A percentile compares a stretch with the other conserved stretches of the same genome.
Evolutionary conservation across 805 yeast genomes (phyloP).

Genomic region (Starmerella bombi): DNA sequence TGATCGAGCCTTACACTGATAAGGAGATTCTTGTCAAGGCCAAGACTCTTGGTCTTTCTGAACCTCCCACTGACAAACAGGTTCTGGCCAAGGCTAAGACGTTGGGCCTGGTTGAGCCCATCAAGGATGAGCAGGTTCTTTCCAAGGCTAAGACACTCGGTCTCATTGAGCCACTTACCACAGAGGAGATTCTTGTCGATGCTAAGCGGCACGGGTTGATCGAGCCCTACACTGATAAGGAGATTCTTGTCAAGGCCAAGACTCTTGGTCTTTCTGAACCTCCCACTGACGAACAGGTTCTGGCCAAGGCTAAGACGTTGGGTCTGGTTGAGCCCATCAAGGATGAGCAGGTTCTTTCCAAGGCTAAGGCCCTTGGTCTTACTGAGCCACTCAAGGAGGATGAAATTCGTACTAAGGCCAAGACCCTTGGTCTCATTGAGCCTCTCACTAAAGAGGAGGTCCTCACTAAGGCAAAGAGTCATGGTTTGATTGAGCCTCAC

Average conservation of each 20-base stretch:
- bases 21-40: slow-evolving; percentile 6
- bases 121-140: slow-evolving; percentile 9
- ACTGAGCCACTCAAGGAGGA: too few relatives aligned
- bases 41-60: slow-evolving; percentile 13
- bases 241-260: slow-evolving; percentile 15
- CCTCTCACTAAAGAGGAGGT: too few relatives aligned
- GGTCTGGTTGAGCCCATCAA: too few relatives aligned
- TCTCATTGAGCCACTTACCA: slow-evolving; percentile 12
- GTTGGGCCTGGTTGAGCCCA: slow-evolving; percentile 41
- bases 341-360: too few relatives aligned
- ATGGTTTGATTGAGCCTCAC: too few relatives aligned
- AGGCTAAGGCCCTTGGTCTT: too few relatives aligned
- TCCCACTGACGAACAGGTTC: too few relatives aligned
- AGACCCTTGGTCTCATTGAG: too few relatives aligned
- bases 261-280: slow-evolving; percentile 16
- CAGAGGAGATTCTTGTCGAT: slow-evolving; percentile 2
- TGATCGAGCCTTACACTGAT: slow-evolving; percentile 7
- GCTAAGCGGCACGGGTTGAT: slow-evolving; percentile 7
- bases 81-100: slow-evolving; percentile 29
- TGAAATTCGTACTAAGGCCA: too few relatives aligned
- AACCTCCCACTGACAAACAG: slow-evolving; percentile 5
- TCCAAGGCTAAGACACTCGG: slow-evolving; percentile 17
- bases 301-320: too few relatives aligned
- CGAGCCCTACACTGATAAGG: slow-evolving; percentile 1
- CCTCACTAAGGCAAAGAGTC: too few relatives aligned